Percentiles rank a stretch among this genome's conserved stretches.
These are phyloP conservation scores for Acacia acuminata DNA, from an alignment of 306 rosid genomes.

Conservation along the genomic window DNA sequence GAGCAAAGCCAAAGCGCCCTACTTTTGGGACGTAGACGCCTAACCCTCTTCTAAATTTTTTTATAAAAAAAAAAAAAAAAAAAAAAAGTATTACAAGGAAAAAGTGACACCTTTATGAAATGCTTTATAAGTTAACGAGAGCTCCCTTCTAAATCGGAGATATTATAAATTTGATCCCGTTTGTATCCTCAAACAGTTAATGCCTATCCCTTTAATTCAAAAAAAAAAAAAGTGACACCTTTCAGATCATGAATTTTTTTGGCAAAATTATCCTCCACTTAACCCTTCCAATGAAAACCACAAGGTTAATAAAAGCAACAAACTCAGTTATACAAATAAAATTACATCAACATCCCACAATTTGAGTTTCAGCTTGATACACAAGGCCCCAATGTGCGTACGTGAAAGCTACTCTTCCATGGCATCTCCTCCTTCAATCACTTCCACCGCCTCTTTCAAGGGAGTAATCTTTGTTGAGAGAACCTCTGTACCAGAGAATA, in stretches of 20 bases:
- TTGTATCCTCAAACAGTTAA: no score
- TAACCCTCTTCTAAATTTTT: no score
- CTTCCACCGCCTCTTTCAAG: slow-evolving; percentile 61
- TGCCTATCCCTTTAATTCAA: no score
- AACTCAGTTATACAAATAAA: slow-evolving; percentile 11
- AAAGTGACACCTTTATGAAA: neutral
- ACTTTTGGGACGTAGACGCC: no score
- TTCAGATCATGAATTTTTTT: slow-evolving; percentile 7
- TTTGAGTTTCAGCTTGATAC: slow-evolving; percentile 23
- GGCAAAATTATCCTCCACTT: neutral
- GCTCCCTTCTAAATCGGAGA: no score
- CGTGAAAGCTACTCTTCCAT: slow-evolving; percentile 74
- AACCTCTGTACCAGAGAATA: slow-evolving; percentile 66
- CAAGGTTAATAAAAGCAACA: slow-evolving; percentile 4
- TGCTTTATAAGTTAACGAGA: no score
- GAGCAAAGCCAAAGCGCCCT: no score
- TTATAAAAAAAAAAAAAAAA: no score
- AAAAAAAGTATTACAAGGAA: neutral
- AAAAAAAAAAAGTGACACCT: no score
- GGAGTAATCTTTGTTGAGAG: slow-evolving; percentile 83
- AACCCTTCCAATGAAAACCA: neutral
- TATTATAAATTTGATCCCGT: no score
- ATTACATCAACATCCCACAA: slow-evolving; percentile 22
- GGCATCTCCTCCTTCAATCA: slow-evolving; percentile 73
- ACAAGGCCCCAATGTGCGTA: neutral